Evolutionary conservation across 176 grass and related monocot species (phyloP), one percentile per base, ranked within the genome.

Genomic region (Oryza punctata): DNA sequence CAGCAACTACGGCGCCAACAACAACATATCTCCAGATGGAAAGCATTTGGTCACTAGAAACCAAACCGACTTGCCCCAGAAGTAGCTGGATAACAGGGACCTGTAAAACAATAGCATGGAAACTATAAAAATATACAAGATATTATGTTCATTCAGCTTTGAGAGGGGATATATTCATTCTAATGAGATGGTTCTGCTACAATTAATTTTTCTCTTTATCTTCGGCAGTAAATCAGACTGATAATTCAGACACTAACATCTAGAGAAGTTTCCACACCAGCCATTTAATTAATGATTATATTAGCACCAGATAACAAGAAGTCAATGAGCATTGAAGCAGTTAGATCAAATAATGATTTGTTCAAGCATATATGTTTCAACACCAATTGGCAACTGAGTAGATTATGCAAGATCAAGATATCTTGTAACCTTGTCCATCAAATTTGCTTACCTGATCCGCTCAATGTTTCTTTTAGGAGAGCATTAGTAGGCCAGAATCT

Each of bases 11-110:
- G 0, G 96, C 89, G 15, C 96, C 96, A 16, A 98, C 96, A 2
- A 98, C 93, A 72, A 98, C 96, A 13, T 98, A 98, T 93, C 96
- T 95, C 96, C 93, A 98, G 69, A 98, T 96, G 0, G 96, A 98
- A 64, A 98, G 87, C 96, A 96, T 98, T 87, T 98, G 93, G 6
- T 94, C 89, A 10, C 96, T 77, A 3, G 96, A 92, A 28, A 98
- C 91, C 72, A 98, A 73, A 65, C 96, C 96, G 35, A 94, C 83
- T 91, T 98, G 96, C 60, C 96, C 96, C 41, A 98, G 54, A 60
- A 98, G 74, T 10, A 98, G 77, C 82, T 98, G 96, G 80, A 98
- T 92, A 38, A 98, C 96, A 73, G 96, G 96, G 40, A 96, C 96
- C 96, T 98, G 77, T 38, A 92, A 80, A 75, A 77, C 57, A 81